Percentiles rank a stretch among this genome's conserved stretches.
phyloP scores from a whole-genome alignment of 2,329 filamentous ascomycete genomes.

The Ophiostoma sp. region DNA sequence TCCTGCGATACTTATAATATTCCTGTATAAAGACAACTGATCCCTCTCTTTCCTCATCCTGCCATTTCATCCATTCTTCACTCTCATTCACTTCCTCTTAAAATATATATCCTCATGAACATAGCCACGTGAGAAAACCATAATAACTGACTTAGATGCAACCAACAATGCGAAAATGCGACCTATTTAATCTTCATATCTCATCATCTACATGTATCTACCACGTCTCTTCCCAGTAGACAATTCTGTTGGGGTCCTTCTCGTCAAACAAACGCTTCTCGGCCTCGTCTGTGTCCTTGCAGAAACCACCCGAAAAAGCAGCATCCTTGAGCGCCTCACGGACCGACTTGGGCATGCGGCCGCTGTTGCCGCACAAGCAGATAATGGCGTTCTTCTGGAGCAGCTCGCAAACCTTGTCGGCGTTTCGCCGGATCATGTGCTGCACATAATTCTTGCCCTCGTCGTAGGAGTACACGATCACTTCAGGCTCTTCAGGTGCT shows the following conservation, averaged over 20 bases:
- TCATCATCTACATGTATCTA: slow-evolving; percentile 33
- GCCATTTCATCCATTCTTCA: too few species aligned
- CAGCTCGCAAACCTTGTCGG: slow-evolving; percentile 39
- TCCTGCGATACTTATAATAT: neutral
- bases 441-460: slow-evolving; percentile 57
- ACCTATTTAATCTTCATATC: neutral
- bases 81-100: too few species aligned
- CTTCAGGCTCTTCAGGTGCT: neutral
- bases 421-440: slow-evolving; percentile 51
- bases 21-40: neutral
- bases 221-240: slow-evolving; percentile 63
- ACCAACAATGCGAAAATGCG: neutral
- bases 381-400: slow-evolving; percentile 49
- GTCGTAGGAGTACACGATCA: slow-evolving; percentile 24
- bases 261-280: slow-evolving; percentile 35
- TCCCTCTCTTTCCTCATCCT: too few species aligned
- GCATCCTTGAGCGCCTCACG: slow-evolving; percentile 53
- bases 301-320: slow-evolving; percentile 43
- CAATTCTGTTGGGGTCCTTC: slow-evolving; percentile 38
- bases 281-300: slow-evolving; percentile 39
- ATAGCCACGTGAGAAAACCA: neutral
- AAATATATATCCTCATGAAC: too few species aligned
- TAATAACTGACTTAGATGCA: neutral
- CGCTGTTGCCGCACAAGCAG: slow-evolving; percentile 57
- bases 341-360: slow-evolving; percentile 59